These are phyloP conservation scores for Neobulgaria alba DNA, from an alignment of 2,329 filamentous ascomycete genomes.

Conservation along the genomic window DNA sequence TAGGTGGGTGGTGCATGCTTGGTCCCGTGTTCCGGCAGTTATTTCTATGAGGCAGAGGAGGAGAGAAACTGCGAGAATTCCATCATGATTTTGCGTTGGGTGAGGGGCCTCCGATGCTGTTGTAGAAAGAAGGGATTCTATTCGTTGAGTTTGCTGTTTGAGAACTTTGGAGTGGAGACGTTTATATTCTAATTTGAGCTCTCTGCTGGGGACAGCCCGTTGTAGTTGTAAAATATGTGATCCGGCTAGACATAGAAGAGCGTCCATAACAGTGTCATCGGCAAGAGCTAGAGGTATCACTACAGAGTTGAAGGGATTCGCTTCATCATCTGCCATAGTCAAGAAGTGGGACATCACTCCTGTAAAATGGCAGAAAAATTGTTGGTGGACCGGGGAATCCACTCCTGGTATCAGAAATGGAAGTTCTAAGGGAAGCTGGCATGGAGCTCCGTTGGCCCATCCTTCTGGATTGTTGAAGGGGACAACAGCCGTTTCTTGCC, in stretches of 20 bases:
- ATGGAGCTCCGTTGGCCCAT: not conserved
- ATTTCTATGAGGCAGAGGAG: conserved; percentile 18
- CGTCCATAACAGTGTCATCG: conserved; percentile 14
- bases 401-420: conserved; percentile 14
- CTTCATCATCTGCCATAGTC: conserved; percentile 6
- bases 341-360: conserved; percentile 11
- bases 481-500: no score
- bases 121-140: conserved; percentile 4
- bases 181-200: conserved; percentile 7
- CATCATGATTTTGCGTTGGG: not conserved
- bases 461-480: not conserved
- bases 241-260: conserved; percentile 14
- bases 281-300: conserved; percentile 15
- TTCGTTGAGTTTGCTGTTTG: conserved; percentile 6
- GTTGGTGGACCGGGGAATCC: conserved; percentile 10
- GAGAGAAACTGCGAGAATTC: conserved; percentile 11
- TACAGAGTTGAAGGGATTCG: conserved; percentile 13
- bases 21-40: conserved; percentile 14
- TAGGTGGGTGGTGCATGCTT: conserved; percentile 10
- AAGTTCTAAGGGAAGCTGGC: conserved; percentile 3
- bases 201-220: not conserved
- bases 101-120: not conserved
- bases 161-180: conserved; percentile 11
- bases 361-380: conserved; percentile 17
- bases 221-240: conserved; percentile 13